Evolutionary conservation across 1,284 basidiomycete genomes (phyloP), one percentile per base, ranked within the genome.

Genomic region (Ustilago tritici): DNA sequence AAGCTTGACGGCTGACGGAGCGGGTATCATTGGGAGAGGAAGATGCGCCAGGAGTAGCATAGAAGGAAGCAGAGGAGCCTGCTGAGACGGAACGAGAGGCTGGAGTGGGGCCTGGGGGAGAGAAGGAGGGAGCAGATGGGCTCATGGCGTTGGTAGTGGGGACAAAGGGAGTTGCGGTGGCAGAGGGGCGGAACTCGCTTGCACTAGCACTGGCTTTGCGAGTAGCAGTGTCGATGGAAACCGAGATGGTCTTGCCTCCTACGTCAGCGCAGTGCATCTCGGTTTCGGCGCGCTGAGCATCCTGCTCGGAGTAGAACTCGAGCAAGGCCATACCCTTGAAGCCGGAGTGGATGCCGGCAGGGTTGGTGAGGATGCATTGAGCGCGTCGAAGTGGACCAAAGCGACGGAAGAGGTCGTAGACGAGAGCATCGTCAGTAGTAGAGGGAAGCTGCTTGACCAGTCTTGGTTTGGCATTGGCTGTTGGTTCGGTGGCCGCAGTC

Each of bases 261-360:
- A 83, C 40, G 4, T 83, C 74, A 47, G 73, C 68, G 60, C 82
- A 83, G 66, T 84, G 81, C 78, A 82, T 76, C 36, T 79, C 75
- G 36, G 63, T 60, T 47, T 83, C 71, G 2, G 82, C 82, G 14
- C 41, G 59, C 56, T 79, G 70, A 3, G 82, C 82, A 47, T 83
- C 71, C 2, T 73, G 54, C 46, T 84, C 81, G 49, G 43, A 47
- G 63, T 78, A 83, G 65, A 54, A 84, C 17, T 79, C 71, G 56
- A 83, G 41, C n/a, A 61, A 15, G 12, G 80, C 82, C 75, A 75
- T 83, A 28, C 82, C 82, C 31, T 76, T 70, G 79, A 82, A 83
- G 66, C 82, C 82, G 28, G 80, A 81, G 56, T 79, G 71, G 19
- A 79, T 60, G 61, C 82, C 82, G 2, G 73, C 56, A 10, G 76